phyloP scores from a whole-genome alignment of 106 monocot genomes.

The Alisma plantagoaquatica region DNA sequence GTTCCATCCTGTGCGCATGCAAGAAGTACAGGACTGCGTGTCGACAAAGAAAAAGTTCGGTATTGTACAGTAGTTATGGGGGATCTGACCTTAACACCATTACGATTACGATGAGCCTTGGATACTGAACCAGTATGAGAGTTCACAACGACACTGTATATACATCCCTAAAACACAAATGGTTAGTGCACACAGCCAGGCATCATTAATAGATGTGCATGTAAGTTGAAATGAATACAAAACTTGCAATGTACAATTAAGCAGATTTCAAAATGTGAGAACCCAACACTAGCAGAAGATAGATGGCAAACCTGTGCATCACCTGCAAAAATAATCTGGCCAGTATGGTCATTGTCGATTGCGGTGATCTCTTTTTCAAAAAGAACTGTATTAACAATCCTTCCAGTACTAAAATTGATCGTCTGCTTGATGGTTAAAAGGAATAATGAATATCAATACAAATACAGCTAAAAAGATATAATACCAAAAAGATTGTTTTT shows the following conservation, averaged over 20 bases:
- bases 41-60: conserved; percentile 71
- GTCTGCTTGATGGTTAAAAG: conserved; percentile 24
- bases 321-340: conserved; percentile 73
- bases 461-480: too few species aligned
- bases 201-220: too few species aligned
- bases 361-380: conserved; percentile 78
- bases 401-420: conserved; percentile 81
- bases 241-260: too few species aligned
- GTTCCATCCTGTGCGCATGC: conserved; percentile 77
- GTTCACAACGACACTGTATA: conserved; percentile 67
- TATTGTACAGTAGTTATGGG: conserved; percentile 67
- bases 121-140: conserved; percentile 78
- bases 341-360: conserved; percentile 86
- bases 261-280: too few species aligned
- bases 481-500: too few species aligned
- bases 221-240: too few species aligned
- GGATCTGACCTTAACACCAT: conserved; percentile 42
- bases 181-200: conserved; percentile 17
- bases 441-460: too few species aligned
- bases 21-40: conserved; percentile 74
- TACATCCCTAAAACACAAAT: conserved; percentile 46
- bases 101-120: conserved; percentile 64
- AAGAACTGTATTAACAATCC: conserved; percentile 47
- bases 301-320: conserved; percentile 80
- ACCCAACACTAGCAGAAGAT: too few species aligned